Evolutionary conservation across 306 rosid genomes (phyloP).

Genomic region (Heteromeles arbutifolia): DNA sequence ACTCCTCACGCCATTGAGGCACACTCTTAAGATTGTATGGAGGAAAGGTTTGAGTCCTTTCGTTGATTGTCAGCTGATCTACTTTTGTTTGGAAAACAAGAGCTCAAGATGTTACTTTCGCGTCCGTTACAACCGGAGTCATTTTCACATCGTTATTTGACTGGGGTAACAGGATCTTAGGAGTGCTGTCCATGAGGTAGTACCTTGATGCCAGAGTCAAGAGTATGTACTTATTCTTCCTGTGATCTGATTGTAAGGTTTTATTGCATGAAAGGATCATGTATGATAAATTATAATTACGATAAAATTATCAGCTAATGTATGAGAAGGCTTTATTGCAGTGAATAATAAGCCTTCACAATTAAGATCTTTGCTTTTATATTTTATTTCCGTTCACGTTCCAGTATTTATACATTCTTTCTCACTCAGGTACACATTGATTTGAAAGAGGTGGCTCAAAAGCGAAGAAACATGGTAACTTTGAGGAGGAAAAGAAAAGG

Average conservation of each 20-base stretch:
- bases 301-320: not conserved
- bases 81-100: constrained; percentile 41
- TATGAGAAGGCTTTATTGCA: not conserved
- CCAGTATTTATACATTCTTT: not conserved
- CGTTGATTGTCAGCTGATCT: not conserved
- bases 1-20: no score
- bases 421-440: constrained; percentile 62
- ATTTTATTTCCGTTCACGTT: not conserved
- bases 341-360: not conserved
- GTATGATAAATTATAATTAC: not conserved
- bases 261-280: not conserved
- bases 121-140: constrained; percentile 75
- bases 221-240: not conserved
- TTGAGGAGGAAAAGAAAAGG: constrained; percentile 63
- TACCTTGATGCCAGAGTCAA: constrained; percentile 3
- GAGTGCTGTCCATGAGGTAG: constrained; percentile 64
- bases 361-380: not conserved
- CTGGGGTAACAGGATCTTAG: constrained; percentile 66
- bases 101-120: constrained; percentile 63
- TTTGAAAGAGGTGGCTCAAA: constrained; percentile 38
- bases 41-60: no score
- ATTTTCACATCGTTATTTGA: constrained; percentile 77
- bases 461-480: constrained; percentile 40
- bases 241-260: not conserved
- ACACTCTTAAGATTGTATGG: no score